Evolutionary conservation across 2,329 filamentous ascomycete genomes (phyloP).

Genomic region (Moelleriella libera): DNA sequence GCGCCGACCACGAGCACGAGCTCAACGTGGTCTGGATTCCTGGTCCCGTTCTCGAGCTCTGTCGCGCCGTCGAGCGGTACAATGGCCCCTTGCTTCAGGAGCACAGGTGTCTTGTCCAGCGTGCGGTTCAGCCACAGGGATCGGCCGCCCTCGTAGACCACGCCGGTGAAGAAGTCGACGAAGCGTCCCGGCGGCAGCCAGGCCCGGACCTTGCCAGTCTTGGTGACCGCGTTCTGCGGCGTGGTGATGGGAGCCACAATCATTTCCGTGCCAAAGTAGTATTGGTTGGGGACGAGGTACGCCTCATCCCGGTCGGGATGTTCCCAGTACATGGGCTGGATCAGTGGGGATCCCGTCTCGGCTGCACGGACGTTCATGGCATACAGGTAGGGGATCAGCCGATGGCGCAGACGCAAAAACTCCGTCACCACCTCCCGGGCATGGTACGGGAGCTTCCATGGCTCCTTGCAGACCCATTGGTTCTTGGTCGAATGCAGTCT

Average conservation of each 20-base stretch:
- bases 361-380: constrained; percentile 36
- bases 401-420: constrained; percentile 39
- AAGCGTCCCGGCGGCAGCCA: constrained; percentile 43
- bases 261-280: constrained; percentile 41
- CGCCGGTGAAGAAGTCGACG: constrained; percentile 43
- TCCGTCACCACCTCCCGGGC: constrained; percentile 29
- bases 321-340: constrained; percentile 51
- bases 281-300: constrained; percentile 43
- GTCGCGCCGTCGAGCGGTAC: constrained; percentile 36
- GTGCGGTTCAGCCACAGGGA: constrained; percentile 35
- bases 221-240: constrained; percentile 30
- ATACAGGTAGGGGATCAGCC: constrained; percentile 46
- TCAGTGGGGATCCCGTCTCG: constrained; percentile 31
- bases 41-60: constrained; percentile 29
- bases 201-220: constrained; percentile 30
- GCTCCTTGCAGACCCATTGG: constrained; percentile 45
- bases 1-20: constrained; percentile 31
- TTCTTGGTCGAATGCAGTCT: constrained; percentile 45
- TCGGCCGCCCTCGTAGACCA: constrained; percentile 42
- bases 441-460: constrained; percentile 34
- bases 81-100: constrained; percentile 42
- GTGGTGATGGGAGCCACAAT: constrained; percentile 42
- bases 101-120: constrained; percentile 34
- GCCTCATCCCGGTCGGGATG: constrained; percentile 36
- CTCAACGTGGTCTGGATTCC: constrained; percentile 31